Evolutionary conservation across 164 flowering plant genomes (phyloP), one percentile per base, ranked within the genome.

Genomic region (Stephania yunnanensis): DNA sequence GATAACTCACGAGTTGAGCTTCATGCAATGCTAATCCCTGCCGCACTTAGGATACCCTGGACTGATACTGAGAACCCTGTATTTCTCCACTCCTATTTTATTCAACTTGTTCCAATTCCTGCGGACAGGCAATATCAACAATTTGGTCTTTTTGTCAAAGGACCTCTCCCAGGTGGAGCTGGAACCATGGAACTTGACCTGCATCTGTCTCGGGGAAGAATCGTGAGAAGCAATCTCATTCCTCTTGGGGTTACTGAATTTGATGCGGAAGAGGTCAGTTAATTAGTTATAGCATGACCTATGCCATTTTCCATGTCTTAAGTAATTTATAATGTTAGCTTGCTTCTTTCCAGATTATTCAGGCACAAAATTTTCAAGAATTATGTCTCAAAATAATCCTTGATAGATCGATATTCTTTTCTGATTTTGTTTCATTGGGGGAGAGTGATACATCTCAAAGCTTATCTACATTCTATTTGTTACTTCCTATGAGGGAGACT

Each of bases 11-110:
- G 90, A 70, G 80, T 77, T 53, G 97, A 90, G 80, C 85, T 91
- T 70, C 89, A 89, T 86, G 97, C 90, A 82, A 94, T 91, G 94
- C 80, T 88, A 74, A 86, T 89, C 76, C 97, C 99, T 76, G 78
- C 88, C 82, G 84, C 79, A 31, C 87, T 96, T 68, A 84, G 72
- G 82, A 81, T 80, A 42, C 79, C 91, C 42, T 92, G 97, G 94
- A 80, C 74, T 71, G 42, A 55, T 22, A 50, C 68, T 65, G 86
- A 86, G 45, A 58, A 73, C 68, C 76, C 64, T 74, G 73, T 88
- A 52, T 20, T 50, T 52, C 87, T 96, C 50, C 70, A 81, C 71
- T 83, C 83, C 53, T 96, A 94, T 74, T 83, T 80, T 80, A 66
- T 96, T 75, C 80, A 81, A 45, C 86, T 92, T 75, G 71, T 42